phyloP scores from a whole-genome alignment of 2,329 filamentous ascomycete genomes.

The Alternaria arborescens region DNA sequence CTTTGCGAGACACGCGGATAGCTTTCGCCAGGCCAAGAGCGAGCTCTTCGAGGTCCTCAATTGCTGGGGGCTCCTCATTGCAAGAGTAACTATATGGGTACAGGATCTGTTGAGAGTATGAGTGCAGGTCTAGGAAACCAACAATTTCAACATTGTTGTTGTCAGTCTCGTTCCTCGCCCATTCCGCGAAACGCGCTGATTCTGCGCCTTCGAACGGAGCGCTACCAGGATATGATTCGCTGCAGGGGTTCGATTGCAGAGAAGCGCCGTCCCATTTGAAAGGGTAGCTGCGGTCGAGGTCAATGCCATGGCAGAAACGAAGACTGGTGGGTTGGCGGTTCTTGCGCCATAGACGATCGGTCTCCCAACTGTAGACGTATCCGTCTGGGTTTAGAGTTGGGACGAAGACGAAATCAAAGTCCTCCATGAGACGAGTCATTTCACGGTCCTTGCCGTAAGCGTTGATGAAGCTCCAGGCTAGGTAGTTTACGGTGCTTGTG shows the following conservation, averaged over 20 bases:
- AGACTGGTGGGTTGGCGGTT: slow-evolving; percentile 85
- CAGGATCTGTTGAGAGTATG: slow-evolving; percentile 92
- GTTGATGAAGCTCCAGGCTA: slow-evolving; percentile 88
- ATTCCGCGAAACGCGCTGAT: slow-evolving; percentile 76
- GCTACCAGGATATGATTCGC: slow-evolving; percentile 86
- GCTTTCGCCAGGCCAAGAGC: slow-evolving; percentile 88
- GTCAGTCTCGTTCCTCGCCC: slow-evolving; percentile 81
- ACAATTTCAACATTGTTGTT: slow-evolving; percentile 77
- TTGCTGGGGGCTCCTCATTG: slow-evolving; percentile 76
- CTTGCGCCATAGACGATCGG: slow-evolving; percentile 93
- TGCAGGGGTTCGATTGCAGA: slow-evolving; percentile 78
- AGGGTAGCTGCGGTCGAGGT: slow-evolving; percentile 86
- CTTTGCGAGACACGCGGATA: slow-evolving; percentile 80
- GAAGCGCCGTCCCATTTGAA: slow-evolving; percentile 81
- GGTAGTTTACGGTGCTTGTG: slow-evolving; percentile 86
- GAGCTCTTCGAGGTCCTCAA: slow-evolving; percentile 92
- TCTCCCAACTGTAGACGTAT: slow-evolving; percentile 91
- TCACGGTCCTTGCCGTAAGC: slow-evolving; percentile 75
- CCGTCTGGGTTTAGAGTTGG: slow-evolving; percentile 93
- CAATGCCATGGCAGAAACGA: slow-evolving; percentile 84
- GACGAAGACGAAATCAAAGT: slow-evolving; percentile 88
- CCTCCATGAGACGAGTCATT: slow-evolving; percentile 79
- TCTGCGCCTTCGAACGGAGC: slow-evolving; percentile 85
- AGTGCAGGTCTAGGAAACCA: slow-evolving; percentile 90
- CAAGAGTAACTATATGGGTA: slow-evolving; percentile 94